Evolutionary conservation across 2,329 filamentous ascomycete genomes (phyloP), one percentile per base, ranked within the genome.

Genomic region (Endocalyx cinctus): DNA sequence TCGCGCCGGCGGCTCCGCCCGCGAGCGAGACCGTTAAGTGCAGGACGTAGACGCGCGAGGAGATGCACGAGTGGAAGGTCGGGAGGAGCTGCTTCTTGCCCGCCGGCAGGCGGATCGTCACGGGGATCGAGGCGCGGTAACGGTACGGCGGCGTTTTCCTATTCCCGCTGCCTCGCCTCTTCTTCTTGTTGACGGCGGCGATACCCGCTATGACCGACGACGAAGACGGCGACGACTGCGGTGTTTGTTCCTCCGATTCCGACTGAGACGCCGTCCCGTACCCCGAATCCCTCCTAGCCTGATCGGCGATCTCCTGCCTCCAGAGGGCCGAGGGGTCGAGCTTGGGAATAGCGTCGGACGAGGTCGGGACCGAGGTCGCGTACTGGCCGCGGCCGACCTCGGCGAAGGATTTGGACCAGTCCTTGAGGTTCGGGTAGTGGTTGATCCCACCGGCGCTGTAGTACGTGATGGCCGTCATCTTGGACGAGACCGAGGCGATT

Each of bases 61-160:
- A 59, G 51, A 78, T 67, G 58, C 74, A 79, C 7, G 69, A 71
- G 57, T 77, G 71, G 48, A 78, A 79, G 5, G 70, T 72, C 1
- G 74, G 74, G 15, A 77, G 41, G 43, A 77, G 73, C 7, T 66
- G 59, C 51, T 68, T 72, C 47, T 63, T 68, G 17, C 55, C 50
- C 7, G 58, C 52, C 4, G 72, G 70, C 19, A 78, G 51, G 12
- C 55, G 50, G 37, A 79, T 57, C 1, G 73, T 72, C 1, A 79
- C 50, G 26, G 63, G 55, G 8, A 78, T 42, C 5, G 54, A 54
- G 1, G 71, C 52, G 1, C 59, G 57, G 48, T 74, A 62, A 39
- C 52, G 54, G 42, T 66, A 38, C n/a, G 53, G 41, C 19, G 39
- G 13, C 3, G 33, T 33, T 23, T 33, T 38, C 23, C 26, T 35